Conservation (phyloP, 768 basidiomycete genomes). For the Galerina marginata region DNA sequence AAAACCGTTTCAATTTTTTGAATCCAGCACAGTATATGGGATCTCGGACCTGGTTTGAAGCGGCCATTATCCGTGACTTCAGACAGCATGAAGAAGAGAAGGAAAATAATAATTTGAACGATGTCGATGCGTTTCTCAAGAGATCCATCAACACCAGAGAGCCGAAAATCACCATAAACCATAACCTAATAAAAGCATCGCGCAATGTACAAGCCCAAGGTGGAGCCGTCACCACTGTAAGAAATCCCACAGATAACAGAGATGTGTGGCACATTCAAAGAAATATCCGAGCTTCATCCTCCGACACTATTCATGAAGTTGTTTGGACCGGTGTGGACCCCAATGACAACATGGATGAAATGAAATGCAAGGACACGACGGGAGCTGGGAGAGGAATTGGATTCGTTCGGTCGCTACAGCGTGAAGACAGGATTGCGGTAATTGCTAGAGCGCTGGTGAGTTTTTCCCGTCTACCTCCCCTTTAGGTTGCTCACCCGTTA, state of each 20-base stretch:
- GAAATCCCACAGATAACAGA: neutral
- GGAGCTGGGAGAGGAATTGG: neutral
- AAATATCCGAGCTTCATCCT: neutral
- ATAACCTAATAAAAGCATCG: neutral
- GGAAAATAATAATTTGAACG: neutral
- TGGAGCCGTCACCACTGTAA: neutral
- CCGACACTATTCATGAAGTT: neutral
- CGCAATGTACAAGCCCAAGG: neutral
- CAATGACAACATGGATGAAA: neutral
- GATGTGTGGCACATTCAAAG: neutral
- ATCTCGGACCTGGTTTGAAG: neutral
- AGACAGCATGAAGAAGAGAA: neutral
- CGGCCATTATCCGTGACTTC: neutral
- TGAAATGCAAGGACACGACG: neutral
- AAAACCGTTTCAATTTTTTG: neutral
- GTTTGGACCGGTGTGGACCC: neutral
- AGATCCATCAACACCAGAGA: neutral
- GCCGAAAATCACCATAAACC: neutral
- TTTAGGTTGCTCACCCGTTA: neutral
- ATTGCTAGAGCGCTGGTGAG: neutral
- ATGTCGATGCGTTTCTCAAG: neutral
- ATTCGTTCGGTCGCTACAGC: neutral
- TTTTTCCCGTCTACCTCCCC: no score
- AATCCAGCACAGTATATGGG: neutral
- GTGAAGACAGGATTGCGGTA: neutral